phyloP scores from a whole-genome alignment of 139 green algal genomes.

The Chlorella sp. region DNA sequence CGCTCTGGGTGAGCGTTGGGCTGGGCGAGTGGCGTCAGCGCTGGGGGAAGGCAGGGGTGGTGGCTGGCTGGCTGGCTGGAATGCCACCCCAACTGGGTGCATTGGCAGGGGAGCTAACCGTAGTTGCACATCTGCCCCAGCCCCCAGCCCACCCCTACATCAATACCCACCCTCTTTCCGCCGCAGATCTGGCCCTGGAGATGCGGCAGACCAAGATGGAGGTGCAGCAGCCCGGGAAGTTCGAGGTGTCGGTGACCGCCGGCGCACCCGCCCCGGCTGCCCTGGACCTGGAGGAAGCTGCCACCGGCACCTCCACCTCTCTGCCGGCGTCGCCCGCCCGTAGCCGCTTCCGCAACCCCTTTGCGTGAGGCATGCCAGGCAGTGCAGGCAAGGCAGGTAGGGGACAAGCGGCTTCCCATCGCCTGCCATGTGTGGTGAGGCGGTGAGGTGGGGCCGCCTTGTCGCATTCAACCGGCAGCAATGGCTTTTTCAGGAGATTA shows the following conservation, averaged over 20 bases:
- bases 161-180: background rate
- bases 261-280: background rate
- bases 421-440: no score
- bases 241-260: background rate
- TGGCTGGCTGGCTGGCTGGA: no score
- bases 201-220: background rate
- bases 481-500: no score
- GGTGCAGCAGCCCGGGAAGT: background rate
- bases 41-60: background rate
- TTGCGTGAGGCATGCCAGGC: background rate
- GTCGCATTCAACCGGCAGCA: no score
- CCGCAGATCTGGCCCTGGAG: background rate
- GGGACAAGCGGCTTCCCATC: no score
- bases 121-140: background rate
- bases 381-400: no score
- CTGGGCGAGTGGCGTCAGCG: background rate
- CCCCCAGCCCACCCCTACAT: background rate
- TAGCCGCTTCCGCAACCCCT: conserved; percentile 5
- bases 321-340: background rate
- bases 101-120: background rate
- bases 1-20: background rate
- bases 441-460: no score
- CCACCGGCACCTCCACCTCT: background rate
- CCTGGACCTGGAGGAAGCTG: background rate
- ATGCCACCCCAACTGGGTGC: no score